A percentile compares a stretch with the other conserved stretches of the same genome.
These are phyloP conservation scores for Brassica hybrid DNA, from an alignment of 441 rosid genomes.

Conservation along the genomic window DNA sequence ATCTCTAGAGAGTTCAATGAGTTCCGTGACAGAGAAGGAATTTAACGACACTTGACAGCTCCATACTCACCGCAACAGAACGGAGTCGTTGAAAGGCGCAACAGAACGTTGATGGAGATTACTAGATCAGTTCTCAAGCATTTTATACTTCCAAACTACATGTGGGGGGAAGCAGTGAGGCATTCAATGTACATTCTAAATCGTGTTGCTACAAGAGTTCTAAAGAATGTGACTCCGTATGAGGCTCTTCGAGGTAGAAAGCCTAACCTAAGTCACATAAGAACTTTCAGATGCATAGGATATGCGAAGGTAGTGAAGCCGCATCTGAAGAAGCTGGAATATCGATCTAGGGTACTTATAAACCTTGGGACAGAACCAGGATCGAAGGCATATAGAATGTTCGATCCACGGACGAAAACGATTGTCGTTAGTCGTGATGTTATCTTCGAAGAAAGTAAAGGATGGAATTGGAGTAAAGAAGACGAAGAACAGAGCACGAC, in stretches of 20 bases:
- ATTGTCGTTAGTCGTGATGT: neutral
- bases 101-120: neutral
- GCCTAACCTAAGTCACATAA: neutral
- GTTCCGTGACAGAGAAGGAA: neutral
- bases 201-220: neutral
- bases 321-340: neutral
- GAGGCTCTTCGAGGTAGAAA: neutral
- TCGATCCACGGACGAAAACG: neutral
- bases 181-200: neutral
- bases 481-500: neutral
- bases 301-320: neutral
- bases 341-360: neutral
- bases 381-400: neutral
- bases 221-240: neutral
- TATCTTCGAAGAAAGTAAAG: neutral
- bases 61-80: neutral
- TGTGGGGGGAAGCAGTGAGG: neutral
- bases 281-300: neutral
- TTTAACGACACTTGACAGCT: neutral
- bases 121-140: neutral
- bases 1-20: neutral
- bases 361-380: neutral
- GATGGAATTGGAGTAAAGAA: neutral
- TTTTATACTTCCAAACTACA: neutral
- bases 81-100: neutral